phyloP scores from a whole-genome alignment of 2,329 filamentous ascomycete genomes.

The Endocalyx cinctus region DNA sequence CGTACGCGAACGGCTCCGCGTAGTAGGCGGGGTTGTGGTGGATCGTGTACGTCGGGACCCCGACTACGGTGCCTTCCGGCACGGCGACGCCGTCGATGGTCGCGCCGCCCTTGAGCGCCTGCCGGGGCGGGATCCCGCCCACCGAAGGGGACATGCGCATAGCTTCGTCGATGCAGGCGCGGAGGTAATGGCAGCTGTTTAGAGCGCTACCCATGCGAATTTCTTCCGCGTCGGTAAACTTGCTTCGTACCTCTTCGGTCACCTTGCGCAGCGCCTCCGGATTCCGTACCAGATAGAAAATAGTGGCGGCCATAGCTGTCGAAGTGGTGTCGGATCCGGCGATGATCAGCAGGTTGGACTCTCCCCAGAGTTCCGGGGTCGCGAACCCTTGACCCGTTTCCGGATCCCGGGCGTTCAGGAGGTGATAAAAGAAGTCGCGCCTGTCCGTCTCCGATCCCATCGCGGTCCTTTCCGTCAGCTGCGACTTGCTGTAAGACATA shows the following conservation, averaged over 20 bases:
- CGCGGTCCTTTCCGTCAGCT: conserved; percentile 62
- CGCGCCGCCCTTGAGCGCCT: conserved; percentile 52
- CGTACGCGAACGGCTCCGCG: conserved; percentile 52
- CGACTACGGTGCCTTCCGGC: conserved; percentile 58
- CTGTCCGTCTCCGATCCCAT: conserved; percentile 62
- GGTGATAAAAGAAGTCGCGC: conserved; percentile 72
- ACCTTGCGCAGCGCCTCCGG: conserved; percentile 41
- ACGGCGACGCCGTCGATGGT: conserved; percentile 49
- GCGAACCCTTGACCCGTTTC: conserved; percentile 65
- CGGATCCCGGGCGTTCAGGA: conserved; percentile 66
- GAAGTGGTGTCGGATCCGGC: conserved; percentile 70
- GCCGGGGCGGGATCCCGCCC: conserved; percentile 55
- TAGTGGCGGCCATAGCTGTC: conserved; percentile 58
- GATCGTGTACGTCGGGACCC: conserved; percentile 62
- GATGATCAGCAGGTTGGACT: conserved; percentile 68
- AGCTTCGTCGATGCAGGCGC: conserved; percentile 61
- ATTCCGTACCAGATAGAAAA: conserved; percentile 59
- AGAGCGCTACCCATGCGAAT: conserved; percentile 49
- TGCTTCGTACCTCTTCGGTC: conserved; percentile 46
- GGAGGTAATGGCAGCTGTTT: conserved; percentile 51
- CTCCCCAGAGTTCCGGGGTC: conserved; percentile 64
- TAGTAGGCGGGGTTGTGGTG: conserved; percentile 64
- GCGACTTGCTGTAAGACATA: conserved; percentile 65
- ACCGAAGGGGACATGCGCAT: conserved; percentile 61
- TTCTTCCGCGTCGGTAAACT: conserved; percentile 49